Conservation (phyloP, 2,329 filamentous ascomycete species). For the Colletotrichum spaethianum region DNA sequence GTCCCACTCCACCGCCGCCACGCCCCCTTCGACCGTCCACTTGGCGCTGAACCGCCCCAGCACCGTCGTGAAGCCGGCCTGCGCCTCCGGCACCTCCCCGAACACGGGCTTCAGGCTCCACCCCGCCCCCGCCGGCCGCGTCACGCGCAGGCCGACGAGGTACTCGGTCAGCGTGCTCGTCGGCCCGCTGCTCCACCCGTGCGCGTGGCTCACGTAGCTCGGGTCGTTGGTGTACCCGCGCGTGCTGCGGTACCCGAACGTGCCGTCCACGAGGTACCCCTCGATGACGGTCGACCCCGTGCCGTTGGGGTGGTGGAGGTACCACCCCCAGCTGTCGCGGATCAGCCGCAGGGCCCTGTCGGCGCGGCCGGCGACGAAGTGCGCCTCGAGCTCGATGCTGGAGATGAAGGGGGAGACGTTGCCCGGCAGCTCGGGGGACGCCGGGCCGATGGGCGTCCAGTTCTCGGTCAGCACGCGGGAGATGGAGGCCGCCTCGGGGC, state of each 20-base stretch:
- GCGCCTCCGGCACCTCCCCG: conserved; percentile 30
- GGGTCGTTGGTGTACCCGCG: conserved; percentile 66
- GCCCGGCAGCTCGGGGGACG: conserved; percentile 68
- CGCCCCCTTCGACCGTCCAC: conserved; percentile 23
- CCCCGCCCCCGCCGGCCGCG: conserved; percentile 29
- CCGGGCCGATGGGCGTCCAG: conserved; percentile 70
- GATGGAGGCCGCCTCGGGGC: conserved; percentile 54
- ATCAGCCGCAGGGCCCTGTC: conserved; percentile 69
- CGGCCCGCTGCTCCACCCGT: conserved; percentile 65
- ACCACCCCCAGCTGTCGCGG: conserved; percentile 72
- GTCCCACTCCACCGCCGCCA: conserved; percentile 39
- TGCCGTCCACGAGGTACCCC: conserved; percentile 69
- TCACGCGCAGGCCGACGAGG: conserved; percentile 56
- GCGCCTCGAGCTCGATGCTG: conserved; percentile 71
- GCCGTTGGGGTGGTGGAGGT: conserved; percentile 69
- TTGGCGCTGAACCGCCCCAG: conserved; percentile 35
- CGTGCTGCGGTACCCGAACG: conserved; percentile 68
- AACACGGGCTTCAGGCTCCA: conserved; percentile 38
- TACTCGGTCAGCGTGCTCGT: conserved; percentile 61
- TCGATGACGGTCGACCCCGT: conserved; percentile 72
- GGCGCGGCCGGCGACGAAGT: conserved; percentile 63
- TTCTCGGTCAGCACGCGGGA: conserved; percentile 62
- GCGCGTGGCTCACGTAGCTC: conserved; percentile 63
- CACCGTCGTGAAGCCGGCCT: conserved; percentile 39
- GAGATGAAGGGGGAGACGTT: conserved; percentile 73